Evolutionary conservation across 176 grass and related monocot genomes (phyloP).

Genomic region (bread wheat (Triticum aestivum)): DNA sequence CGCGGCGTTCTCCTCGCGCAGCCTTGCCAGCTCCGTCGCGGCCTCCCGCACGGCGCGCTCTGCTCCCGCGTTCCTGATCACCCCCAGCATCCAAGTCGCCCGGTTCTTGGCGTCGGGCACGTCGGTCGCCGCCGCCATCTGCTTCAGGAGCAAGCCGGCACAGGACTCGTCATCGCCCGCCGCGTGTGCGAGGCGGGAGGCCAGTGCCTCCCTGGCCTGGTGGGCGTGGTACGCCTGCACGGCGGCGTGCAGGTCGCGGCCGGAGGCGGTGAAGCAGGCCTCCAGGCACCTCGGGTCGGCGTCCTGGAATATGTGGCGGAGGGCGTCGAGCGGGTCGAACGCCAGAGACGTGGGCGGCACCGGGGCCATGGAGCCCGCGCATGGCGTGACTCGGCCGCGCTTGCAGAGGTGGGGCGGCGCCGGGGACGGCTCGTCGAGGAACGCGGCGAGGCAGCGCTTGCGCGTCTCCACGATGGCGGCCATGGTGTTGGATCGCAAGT

Average conservation of each 20-base stretch:
- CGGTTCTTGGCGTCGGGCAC: neutral
- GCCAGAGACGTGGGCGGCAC: neutral
- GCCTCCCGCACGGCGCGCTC: neutral
- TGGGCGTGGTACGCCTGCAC: neutral
- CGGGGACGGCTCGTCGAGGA: constrained; percentile 3
- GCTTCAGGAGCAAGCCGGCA: constrained; percentile 7
- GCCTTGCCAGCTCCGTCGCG: neutral
- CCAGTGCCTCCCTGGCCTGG: neutral
- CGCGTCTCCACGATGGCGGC: neutral
- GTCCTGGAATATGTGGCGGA: neutral
- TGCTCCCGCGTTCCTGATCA: neutral
- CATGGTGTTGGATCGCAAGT: neutral
- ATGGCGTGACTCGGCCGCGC: constrained; percentile 7
- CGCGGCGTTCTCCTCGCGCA: neutral
- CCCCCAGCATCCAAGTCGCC: neutral
- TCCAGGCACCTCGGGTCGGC: constrained; percentile 4
- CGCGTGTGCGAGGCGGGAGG: neutral
- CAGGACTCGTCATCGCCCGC: neutral
- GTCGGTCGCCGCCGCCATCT: constrained; percentile 5
- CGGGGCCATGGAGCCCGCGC: neutral
- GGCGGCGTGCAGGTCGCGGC: neutral
- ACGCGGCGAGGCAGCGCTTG: neutral
- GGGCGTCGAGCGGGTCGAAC: constrained; percentile 13
- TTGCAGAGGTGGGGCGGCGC: neutral
- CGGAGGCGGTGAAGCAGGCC: neutral